Percentiles rank a stretch among this genome's conserved stretches.
These are phyloP conservation scores for Pseudocercospora fuligena DNA, from an alignment of 2,329 filamentous ascomycete species.

Conservation along the genomic window DNA sequence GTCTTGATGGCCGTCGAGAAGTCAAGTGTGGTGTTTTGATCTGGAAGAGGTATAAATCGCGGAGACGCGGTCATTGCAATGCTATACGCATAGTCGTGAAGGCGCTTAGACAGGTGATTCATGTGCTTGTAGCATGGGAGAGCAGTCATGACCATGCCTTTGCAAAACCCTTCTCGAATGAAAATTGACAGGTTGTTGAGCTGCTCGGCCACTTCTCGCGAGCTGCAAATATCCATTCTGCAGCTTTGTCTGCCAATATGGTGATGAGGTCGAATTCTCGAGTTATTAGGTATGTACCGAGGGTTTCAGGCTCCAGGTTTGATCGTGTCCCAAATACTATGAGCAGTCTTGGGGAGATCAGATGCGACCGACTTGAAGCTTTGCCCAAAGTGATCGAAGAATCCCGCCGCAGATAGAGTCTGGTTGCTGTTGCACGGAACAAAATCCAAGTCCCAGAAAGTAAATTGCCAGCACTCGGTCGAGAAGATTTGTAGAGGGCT, in stretches of 20 bases:
- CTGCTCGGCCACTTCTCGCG: slow-evolving; percentile 17
- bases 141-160: slow-evolving; percentile 8
- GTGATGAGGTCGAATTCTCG: no score
- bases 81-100: slow-evolving; percentile 21
- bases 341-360: no score
- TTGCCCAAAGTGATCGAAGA: background rate
- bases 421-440: background rate
- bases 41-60: slow-evolving; percentile 10
- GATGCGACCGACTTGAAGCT: background rate
- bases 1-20: slow-evolving; percentile 14
- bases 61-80: slow-evolving; percentile 9
- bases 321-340: no score
- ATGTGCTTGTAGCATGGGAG: slow-evolving; percentile 16
- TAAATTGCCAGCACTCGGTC: background rate
- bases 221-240: no score
- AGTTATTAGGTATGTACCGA: no score
- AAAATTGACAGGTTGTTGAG: slow-evolving; percentile 22
- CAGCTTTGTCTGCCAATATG: no score
- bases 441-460: background rate
- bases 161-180: slow-evolving; percentile 23
- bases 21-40: slow-evolving; percentile 15
- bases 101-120: slow-evolving; percentile 10
- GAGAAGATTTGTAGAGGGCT: background rate
- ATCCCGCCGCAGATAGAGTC: background rate
- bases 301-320: no score